These are phyloP conservation scores for Usnea hakonensis DNA, from an alignment of 495 filamentous ascomycete genomes.

Conservation along the genomic window DNA sequence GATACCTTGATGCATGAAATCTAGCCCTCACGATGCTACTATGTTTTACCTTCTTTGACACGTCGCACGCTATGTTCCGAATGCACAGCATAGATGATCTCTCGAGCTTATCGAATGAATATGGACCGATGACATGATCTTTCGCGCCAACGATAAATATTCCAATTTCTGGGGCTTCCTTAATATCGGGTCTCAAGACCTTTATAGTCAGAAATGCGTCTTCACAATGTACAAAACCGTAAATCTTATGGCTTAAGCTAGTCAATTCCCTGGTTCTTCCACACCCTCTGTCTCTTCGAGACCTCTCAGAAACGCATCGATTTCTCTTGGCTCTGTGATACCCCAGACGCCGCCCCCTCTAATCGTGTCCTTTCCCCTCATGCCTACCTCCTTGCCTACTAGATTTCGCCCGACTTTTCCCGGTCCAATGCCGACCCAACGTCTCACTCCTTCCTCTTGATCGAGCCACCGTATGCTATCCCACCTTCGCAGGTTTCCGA, in stretches of 20 bases:
- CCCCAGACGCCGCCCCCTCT: conserved; percentile 91
- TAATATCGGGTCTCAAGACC: not conserved
- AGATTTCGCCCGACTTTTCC: conserved; percentile 91
- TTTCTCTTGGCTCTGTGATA: conserved; percentile 74
- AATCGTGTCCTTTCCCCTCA: conserved; percentile 63
- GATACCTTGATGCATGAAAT: not conserved
- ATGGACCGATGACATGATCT: not conserved
- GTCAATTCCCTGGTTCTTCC: not conserved
- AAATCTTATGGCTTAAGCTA: not conserved
- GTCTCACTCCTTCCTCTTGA: conserved; percentile 69
- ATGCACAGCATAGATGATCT: not conserved
- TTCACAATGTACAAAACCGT: not conserved
- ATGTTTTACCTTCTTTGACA: not conserved
- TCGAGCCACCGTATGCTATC: conserved; percentile 86
- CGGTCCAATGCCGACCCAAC: conserved; percentile 92
- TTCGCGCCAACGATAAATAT: not conserved
- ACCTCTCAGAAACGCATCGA: conserved; percentile 64
- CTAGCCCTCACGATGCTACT: not conserved
- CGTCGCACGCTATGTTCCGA: not conserved
- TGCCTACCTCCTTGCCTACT: conserved; percentile 91
- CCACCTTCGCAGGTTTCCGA: no score
- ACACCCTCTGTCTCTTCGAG: conserved; percentile 42
- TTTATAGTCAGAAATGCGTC: not conserved
- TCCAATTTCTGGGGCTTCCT: not conserved
- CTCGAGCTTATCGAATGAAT: not conserved